Evolutionary conservation across 1,284 basidiomycete species (phyloP).

Genomic region (Austroboletus olivaceoglutinosus): DNA sequence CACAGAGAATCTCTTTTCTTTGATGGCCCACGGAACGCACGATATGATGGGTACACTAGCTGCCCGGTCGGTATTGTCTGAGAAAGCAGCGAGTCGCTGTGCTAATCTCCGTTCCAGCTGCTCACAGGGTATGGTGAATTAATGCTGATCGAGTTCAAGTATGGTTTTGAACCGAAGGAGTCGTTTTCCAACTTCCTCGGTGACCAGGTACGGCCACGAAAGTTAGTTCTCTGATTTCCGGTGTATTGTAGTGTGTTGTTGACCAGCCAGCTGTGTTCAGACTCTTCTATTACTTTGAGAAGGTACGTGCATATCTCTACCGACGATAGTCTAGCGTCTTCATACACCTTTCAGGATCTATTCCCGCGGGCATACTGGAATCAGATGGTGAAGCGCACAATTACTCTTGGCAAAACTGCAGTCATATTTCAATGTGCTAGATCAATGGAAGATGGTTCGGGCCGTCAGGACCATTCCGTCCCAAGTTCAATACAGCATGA

Average conservation of each 20-base stretch:
- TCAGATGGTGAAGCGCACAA: conserved; percentile 55
- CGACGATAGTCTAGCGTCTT: not conserved
- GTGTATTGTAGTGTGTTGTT: conserved; percentile 2
- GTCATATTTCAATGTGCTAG: conserved; percentile 32
- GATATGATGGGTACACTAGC: conserved; percentile 83
- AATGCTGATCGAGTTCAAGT: conserved; percentile 89
- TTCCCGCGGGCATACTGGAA: conserved; percentile 92
- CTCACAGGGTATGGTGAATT: conserved; percentile 84
- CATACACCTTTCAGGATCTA: conserved; percentile 51
- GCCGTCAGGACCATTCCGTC: conserved; percentile 48
- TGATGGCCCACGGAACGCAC: conserved; percentile 71
- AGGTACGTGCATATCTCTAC: conserved; percentile 42
- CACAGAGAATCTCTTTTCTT: conserved; percentile 81
- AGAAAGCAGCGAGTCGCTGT: not conserved
- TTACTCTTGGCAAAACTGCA: not conserved
- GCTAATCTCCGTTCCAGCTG: conserved; percentile 45
- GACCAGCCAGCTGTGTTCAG: conserved; percentile 36
- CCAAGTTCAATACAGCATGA: conserved; percentile 35
- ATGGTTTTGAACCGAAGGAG: conserved; percentile 85
- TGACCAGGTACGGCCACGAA: conserved; percentile 68
- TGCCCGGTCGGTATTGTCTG: conserved; percentile 58
- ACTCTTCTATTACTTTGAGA: conserved; percentile 90
- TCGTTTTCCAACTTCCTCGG: conserved; percentile 67
- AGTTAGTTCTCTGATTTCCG: conserved; percentile 37
- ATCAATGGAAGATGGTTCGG: conserved; percentile 71